Conservation (phyloP, 306 rosid species). For the Medicago lupulina region DNA sequence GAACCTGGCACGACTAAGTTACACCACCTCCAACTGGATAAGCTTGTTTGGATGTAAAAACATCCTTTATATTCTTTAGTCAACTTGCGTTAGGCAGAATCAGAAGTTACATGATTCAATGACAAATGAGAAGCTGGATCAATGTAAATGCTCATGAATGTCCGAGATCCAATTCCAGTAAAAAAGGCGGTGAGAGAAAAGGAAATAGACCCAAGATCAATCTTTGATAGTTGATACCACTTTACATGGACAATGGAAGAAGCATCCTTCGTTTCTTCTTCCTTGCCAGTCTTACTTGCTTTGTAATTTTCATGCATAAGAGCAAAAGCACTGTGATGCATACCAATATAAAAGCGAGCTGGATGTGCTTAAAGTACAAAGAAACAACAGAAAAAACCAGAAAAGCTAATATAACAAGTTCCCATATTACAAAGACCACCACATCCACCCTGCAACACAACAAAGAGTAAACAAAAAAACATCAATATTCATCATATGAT, state of each 20-base stretch:
- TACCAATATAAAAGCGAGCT: constrained; percentile 74
- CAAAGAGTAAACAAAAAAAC: constrained; percentile 26
- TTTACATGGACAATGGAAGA: constrained; percentile 96
- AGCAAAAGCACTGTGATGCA: constrained; percentile 80
- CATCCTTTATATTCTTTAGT: constrained; percentile 41
- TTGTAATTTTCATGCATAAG: constrained; percentile 91
- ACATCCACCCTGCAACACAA: constrained; percentile 94
- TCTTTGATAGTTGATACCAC: constrained; percentile 46
- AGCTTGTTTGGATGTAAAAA: constrained; percentile 39
- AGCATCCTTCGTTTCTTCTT: constrained; percentile 99
- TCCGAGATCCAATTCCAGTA: constrained; percentile 37
- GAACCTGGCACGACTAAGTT: constrained; percentile 37
- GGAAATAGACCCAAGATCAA: constrained; percentile 41
- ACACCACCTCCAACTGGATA: constrained; percentile 48
- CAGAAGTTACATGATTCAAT: constrained; percentile 44
- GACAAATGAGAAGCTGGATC: constrained; percentile 40
- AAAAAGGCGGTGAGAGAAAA: constrained; percentile 31
- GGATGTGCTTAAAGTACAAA: constrained; percentile 88
- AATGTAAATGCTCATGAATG: constrained; percentile 38
- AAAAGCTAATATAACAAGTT: constrained; percentile 87
- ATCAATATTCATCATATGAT: constrained; percentile 24
- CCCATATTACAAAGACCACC: constrained; percentile 97
- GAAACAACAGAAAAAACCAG: constrained; percentile 93
- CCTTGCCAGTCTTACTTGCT: constrained; percentile 95
- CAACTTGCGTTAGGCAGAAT: constrained; percentile 45